Percentiles rank a stretch among this genome's conserved stretches.
Conservation (phyloP, 2,329 filamentous ascomycete species). For the Ramularia endophylla region DNA sequence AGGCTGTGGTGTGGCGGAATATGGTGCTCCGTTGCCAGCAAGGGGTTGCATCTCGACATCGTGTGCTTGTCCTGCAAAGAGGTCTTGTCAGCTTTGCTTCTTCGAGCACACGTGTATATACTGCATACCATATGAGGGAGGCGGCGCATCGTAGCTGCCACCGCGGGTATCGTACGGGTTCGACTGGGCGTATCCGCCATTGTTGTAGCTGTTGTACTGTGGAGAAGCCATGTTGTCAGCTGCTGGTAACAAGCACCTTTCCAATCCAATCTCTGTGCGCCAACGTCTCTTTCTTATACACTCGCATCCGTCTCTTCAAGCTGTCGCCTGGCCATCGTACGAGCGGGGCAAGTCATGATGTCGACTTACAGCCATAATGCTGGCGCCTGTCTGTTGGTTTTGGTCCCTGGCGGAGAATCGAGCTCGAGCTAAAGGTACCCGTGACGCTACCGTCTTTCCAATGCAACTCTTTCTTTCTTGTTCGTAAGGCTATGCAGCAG, state of each 20-base stretch:
- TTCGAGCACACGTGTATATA: conserved; percentile 4
- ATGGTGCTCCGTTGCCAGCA: conserved; percentile 21
- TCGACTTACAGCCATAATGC: conserved; percentile 14
- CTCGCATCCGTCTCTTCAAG: conserved; percentile 2
- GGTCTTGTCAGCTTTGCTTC: conserved; percentile 10
- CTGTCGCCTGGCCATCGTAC: conserved; percentile 4
- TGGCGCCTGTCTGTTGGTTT: no score
- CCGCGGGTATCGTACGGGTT: conserved; percentile 47
- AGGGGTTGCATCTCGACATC: conserved; percentile 69
- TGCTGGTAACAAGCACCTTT: no score
- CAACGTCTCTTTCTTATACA: background rate
- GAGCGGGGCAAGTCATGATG: background rate
- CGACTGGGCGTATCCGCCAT: conserved; percentile 48
- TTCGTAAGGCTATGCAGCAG: no score
- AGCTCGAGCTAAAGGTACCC: no score
- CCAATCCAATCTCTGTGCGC: background rate
- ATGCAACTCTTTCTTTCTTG: no score
- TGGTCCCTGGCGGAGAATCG: no score
- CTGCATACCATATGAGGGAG: conserved; percentile 23
- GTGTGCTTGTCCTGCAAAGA: conserved; percentile 19
- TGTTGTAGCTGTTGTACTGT: conserved; percentile 33
- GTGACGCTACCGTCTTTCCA: no score
- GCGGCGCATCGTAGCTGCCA: conserved; percentile 21
- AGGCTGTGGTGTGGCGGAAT: conserved; percentile 21
- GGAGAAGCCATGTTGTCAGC: conserved; percentile 18